Conservation (phyloP, 495 filamentous ascomycete genomes). For the Aspergillus coremiiformis region DNA sequence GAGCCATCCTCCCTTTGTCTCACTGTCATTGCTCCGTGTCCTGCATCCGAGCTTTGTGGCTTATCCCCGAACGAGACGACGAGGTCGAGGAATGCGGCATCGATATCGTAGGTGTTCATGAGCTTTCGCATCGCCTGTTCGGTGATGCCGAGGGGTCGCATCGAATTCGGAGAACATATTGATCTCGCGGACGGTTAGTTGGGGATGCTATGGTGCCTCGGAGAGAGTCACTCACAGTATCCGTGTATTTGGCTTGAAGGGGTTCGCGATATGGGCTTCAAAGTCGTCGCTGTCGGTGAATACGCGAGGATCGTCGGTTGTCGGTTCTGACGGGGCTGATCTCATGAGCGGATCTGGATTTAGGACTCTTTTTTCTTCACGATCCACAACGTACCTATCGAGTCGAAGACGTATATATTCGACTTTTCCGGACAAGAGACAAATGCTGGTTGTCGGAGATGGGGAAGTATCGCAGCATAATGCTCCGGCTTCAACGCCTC, state of each 20-base stretch:
- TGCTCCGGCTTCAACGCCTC: not conserved
- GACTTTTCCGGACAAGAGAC: slow-evolving; percentile 2
- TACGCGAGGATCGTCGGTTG: not conserved
- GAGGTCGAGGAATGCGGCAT: slow-evolving; percentile 6
- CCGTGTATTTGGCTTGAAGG: slow-evolving; percentile 5
- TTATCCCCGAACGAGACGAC: slow-evolving; percentile 16
- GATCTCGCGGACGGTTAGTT: slow-evolving; percentile 2
- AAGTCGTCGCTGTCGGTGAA: slow-evolving; percentile 10
- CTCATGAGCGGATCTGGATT: not conserved
- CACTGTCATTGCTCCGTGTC: slow-evolving; percentile 11
- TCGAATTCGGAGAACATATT: slow-evolving; percentile 8
- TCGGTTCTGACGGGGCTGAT: not conserved
- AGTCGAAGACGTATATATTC: slow-evolving; percentile 7
- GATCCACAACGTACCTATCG: not conserved
- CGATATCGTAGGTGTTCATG: slow-evolving; percentile 7
- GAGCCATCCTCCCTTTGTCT: slow-evolving; percentile 8
- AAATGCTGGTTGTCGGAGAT: slow-evolving; percentile 2
- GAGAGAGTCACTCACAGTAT: slow-evolving; percentile 3
- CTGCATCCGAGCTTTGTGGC: slow-evolving; percentile 13
- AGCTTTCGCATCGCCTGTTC: slow-evolving; percentile 3
- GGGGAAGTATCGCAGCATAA: not conserved
- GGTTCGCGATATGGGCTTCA: slow-evolving; percentile 1
- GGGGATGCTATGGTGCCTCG: no score
- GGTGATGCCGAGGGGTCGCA: slow-evolving; percentile 10
- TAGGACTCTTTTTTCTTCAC: not conserved